Percentiles rank a stretch among this genome's conserved stretches.
Conservation (phyloP, 1,139 yeast genomes). For the Yamadazyma diddensiae region DNA sequence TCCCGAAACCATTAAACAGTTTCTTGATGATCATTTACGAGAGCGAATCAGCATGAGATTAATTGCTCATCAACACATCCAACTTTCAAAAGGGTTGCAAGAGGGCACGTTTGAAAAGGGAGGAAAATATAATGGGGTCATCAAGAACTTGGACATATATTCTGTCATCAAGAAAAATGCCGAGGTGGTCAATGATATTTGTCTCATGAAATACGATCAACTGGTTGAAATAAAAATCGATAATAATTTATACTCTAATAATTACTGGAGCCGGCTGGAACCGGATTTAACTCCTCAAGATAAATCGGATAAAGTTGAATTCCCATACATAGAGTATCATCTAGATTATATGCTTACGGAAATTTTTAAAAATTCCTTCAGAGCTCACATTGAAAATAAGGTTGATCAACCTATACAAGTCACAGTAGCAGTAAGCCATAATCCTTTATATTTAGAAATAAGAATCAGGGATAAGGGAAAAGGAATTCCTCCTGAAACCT, state of each 20-base stretch:
- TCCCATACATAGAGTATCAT: constrained; percentile 86
- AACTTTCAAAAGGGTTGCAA: constrained; percentile 42
- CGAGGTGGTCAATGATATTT: constrained; percentile 76
- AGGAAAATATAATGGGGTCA: constrained; percentile 63
- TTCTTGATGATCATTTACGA: constrained; percentile 73
- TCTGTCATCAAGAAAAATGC: constrained; percentile 61
- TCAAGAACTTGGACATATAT: constrained; percentile 61
- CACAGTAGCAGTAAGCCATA: constrained; percentile 58
- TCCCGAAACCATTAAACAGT: constrained; percentile 49
- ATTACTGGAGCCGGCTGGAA: constrained; percentile 34
- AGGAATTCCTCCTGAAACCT: constrained; percentile 70
- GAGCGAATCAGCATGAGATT: constrained; percentile 86
- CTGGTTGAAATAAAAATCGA: constrained; percentile 61
- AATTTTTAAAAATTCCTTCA: constrained; percentile 77
- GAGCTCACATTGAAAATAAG: constrained; percentile 78
- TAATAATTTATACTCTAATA: constrained; percentile 30
- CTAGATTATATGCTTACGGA: constrained; percentile 85
- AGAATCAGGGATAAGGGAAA: constrained; percentile 85
- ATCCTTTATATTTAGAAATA: constrained; percentile 48
- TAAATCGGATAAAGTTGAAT: constrained; percentile 24
- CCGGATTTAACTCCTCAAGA: constrained; percentile 19
- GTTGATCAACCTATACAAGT: constrained; percentile 61
- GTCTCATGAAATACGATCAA: constrained; percentile 77
- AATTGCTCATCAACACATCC: constrained; percentile 80
- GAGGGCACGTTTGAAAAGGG: constrained; percentile 26